These are phyloP conservation scores for Psilocybe cyanescens DNA, from an alignment of 768 basidiomycete species.

Conservation along the genomic window DNA sequence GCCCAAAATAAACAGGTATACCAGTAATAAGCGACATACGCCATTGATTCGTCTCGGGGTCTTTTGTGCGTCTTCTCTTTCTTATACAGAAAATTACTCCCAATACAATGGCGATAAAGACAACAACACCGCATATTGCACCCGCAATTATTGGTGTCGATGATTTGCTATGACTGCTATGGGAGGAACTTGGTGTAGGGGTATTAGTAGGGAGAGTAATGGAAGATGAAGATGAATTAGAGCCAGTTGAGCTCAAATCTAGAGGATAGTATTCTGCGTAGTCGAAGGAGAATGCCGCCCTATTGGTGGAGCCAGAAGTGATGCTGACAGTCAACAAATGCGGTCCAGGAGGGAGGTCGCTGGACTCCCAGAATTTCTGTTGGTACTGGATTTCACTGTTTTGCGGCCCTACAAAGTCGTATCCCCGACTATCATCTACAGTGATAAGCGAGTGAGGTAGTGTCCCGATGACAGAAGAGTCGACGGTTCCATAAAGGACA, in stretches of 20 bases:
- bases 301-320: background rate
- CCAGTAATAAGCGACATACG: background rate
- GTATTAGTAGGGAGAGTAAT: background rate
- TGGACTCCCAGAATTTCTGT: background rate
- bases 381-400: background rate
- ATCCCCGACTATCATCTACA: background rate
- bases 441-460: background rate
- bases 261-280: background rate
- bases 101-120: background rate
- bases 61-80: background rate
- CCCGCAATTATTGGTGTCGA: background rate
- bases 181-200: background rate
- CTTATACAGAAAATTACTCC: background rate
- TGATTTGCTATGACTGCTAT: background rate
- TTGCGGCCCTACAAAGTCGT: background rate
- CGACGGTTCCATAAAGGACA: background rate
- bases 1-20: no score
- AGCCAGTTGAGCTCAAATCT: background rate
- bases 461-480: background rate
- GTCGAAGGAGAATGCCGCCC: background rate
- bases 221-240: background rate
- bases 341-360: background rate
- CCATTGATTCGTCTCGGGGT: background rate
- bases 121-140: background rate
- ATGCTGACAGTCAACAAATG: background rate